Evolutionary conservation across 2,329 filamentous ascomycete genomes (phyloP).

Genomic region (Moelleriella libera): DNA sequence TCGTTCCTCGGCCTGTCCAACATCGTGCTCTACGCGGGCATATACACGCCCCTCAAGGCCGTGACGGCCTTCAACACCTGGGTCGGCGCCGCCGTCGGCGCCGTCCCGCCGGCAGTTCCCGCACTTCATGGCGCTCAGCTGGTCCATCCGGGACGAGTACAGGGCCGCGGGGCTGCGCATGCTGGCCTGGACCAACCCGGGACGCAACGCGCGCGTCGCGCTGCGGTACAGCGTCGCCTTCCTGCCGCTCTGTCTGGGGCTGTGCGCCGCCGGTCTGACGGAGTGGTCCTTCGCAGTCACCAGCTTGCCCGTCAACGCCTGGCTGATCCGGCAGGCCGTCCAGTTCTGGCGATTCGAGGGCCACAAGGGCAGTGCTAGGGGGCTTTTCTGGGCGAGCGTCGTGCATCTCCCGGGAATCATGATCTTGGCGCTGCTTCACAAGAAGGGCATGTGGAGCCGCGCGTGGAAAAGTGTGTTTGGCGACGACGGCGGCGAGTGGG

Average conservation of each 20-base stretch:
- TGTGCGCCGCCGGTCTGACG: constrained; percentile 70
- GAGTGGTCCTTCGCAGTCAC: constrained; percentile 75
- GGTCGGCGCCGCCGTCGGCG: constrained; percentile 85
- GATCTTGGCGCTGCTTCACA: constrained; percentile 80
- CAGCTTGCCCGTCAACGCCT: constrained; percentile 69
- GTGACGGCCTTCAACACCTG: constrained; percentile 83
- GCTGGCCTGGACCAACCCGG: constrained; percentile 80
- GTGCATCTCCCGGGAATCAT: constrained; percentile 89
- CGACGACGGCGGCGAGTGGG: constrained; percentile 33
- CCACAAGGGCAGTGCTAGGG: constrained; percentile 64
- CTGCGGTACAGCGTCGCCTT: constrained; percentile 76
- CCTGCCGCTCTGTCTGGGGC: constrained; percentile 69
- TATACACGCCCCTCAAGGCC: constrained; percentile 88
- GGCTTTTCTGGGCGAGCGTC: constrained; percentile 92
- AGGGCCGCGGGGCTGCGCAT: constrained; percentile 52
- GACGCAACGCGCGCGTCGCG: constrained; percentile 73
- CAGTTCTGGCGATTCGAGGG: constrained; percentile 71
- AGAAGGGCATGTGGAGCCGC: constrained; percentile 81
- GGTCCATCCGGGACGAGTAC: constrained; percentile 84
- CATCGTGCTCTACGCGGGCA: constrained; percentile 76
- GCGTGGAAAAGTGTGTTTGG: constrained; percentile 60
- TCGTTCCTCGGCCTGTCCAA: constrained; percentile 75
- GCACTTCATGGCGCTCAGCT: constrained; percentile 91
- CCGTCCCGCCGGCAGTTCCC: constrained; percentile 97
- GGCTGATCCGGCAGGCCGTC: constrained; percentile 70